Evolutionary conservation across 2,329 filamentous ascomycete species (phyloP).

Genomic region (Pseudogymnoascus sp.): DNA sequence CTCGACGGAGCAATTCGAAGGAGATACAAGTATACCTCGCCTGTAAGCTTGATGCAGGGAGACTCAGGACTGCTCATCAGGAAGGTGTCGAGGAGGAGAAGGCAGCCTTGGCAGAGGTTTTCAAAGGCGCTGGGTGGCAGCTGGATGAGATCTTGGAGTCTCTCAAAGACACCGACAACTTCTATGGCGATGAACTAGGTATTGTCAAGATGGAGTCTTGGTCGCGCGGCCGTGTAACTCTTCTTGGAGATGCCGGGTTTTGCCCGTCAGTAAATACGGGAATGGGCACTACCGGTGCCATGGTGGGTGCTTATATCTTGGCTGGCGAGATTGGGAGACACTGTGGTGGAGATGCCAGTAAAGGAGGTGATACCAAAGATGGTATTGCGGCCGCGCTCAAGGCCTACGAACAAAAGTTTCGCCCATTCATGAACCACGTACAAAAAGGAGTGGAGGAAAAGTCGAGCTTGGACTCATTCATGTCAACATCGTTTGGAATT

Average conservation of each 20-base stretch:
- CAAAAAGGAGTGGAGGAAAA: constrained; percentile 27
- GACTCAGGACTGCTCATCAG: constrained; percentile 24
- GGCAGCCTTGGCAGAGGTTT: constrained; percentile 32
- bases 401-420: constrained; percentile 38
- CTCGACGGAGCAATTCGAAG: constrained; percentile 33
- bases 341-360: constrained; percentile 11
- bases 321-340: constrained; percentile 42
- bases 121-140: constrained; percentile 40
- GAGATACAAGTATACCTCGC: constrained; percentile 35
- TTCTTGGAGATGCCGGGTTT: constrained; percentile 49
- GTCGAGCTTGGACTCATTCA: constrained; percentile 17
- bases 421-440: constrained; percentile 37
- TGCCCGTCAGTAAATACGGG: constrained; percentile 43
- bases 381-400: constrained; percentile 33
- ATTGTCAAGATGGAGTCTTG: constrained; percentile 38
- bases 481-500: constrained; percentile 29
- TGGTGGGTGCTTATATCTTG: constrained; percentile 48
- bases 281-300: constrained; percentile 42
- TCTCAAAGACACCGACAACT: constrained; percentile 36
- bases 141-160: constrained; percentile 35
- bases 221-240: constrained; percentile 40
- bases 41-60: constrained; percentile 23
- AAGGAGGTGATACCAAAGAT: constrained; percentile 40
- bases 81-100: constrained; percentile 33
- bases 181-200: constrained; percentile 39